Evolutionary conservation across 2,329 filamentous ascomycete genomes (phyloP).

Genomic region (Arthrobotrys pseudoclavata): DNA sequence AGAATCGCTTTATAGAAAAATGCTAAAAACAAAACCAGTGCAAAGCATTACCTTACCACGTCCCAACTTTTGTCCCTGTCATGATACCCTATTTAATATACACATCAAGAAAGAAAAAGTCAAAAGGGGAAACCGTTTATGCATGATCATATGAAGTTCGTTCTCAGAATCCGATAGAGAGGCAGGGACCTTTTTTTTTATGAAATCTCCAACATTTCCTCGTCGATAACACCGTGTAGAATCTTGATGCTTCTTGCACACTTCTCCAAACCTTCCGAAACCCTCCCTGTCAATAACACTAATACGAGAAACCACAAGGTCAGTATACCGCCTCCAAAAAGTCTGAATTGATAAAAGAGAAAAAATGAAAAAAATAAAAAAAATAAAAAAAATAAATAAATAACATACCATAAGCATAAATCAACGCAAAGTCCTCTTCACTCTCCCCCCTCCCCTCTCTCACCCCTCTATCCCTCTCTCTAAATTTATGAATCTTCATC

Average conservation of each 20-base stretch:
- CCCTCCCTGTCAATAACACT: constrained; percentile 75
- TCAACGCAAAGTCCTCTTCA: constrained; percentile 82
- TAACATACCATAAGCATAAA: constrained; percentile 83
- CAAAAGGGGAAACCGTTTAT: neutral
- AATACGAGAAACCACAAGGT: constrained; percentile 2
- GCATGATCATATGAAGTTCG: neutral
- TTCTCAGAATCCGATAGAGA: no score
- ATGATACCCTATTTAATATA: constrained; percentile 7
- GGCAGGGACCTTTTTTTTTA: neutral
- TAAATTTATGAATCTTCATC: constrained; percentile 87
- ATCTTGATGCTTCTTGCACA: constrained; percentile 75
- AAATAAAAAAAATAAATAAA: neutral
- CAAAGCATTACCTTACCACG: neutral
- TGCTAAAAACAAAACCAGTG: neutral
- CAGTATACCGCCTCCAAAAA: no score
- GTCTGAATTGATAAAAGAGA: no score
- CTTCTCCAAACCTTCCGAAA: constrained; percentile 75
- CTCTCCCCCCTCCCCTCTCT: constrained; percentile 67
- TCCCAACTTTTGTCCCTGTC: neutral
- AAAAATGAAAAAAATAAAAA: neutral
- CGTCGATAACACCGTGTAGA: constrained; percentile 75
- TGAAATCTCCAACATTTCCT: constrained; percentile 70
- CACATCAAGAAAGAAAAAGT: constrained; percentile 1
- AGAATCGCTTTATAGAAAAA: no score
- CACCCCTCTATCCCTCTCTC: constrained; percentile 72